These are phyloP conservation scores for Tinospora cordifolia DNA, from an alignment of 164 flowering plant genomes.

Conservation along the genomic window DNA sequence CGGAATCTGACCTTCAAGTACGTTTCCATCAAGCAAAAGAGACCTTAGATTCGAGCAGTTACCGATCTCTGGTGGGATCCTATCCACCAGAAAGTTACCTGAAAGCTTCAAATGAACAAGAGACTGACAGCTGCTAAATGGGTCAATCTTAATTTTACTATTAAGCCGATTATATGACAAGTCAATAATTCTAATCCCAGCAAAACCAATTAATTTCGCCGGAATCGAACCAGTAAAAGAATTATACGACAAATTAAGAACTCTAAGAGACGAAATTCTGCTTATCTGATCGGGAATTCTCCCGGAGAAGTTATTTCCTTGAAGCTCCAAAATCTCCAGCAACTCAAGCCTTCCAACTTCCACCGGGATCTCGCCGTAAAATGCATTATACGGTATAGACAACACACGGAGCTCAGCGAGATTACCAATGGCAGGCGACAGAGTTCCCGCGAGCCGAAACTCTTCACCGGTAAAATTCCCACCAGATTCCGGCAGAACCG, in stretches of 20 bases:
- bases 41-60: slow-evolving; percentile 43
- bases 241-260: slow-evolving; percentile 53
- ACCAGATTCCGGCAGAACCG: background rate
- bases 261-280: slow-evolving; percentile 25
- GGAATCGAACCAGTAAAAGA: slow-evolving; percentile 49
- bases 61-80: slow-evolving; percentile 51
- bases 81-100: slow-evolving; percentile 33
- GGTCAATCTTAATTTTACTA: slow-evolving; percentile 30
- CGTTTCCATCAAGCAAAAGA: slow-evolving; percentile 48
- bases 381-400: slow-evolving; percentile 33
- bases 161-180: slow-evolving; percentile 46
- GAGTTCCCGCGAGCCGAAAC: slow-evolving; percentile 29
- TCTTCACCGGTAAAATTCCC: background rate
- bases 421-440: slow-evolving; percentile 30
- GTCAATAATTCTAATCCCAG: slow-evolving; percentile 33
- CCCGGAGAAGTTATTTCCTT: slow-evolving; percentile 59
- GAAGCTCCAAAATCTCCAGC: slow-evolving; percentile 44
- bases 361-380: slow-evolving; percentile 51
- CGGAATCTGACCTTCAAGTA: slow-evolving; percentile 54
- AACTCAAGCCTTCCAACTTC: slow-evolving; percentile 30
- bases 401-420: slow-evolving; percentile 37
- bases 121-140: slow-evolving; percentile 25
- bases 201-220: slow-evolving; percentile 29
- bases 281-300: slow-evolving; percentile 41
- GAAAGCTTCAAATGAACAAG: slow-evolving; percentile 46